Percentiles rank a stretch among this genome's conserved stretches.
Evolutionary conservation across 192 early-diverging fungal species (phyloP).

Genomic region (Lobulomyces angularis): DNA sequence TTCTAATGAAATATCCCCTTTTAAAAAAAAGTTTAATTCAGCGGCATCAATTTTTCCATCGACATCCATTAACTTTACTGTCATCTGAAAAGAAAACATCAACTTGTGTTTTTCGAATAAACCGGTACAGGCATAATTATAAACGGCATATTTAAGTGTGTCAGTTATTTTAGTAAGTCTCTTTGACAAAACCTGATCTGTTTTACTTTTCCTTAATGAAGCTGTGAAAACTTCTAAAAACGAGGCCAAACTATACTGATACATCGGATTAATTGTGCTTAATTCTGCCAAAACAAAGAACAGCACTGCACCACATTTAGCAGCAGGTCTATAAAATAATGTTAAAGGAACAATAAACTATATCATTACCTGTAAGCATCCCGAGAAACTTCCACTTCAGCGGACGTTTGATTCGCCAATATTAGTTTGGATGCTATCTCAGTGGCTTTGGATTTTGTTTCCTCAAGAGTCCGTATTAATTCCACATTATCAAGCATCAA

Average conservation of each 20-base stretch:
- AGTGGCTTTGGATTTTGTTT: conserved; percentile 48
- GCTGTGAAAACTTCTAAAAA: conserved; percentile 43
- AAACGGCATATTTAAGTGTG: conserved; percentile 47
- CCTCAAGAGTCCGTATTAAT: conserved; percentile 43
- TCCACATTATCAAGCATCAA: conserved; percentile 52
- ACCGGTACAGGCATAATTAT: conserved; percentile 51
- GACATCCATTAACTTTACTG: conserved; percentile 43
- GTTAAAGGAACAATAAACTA: too few species aligned
- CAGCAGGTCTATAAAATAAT: conserved; percentile 39
- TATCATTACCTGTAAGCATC: too few species aligned
- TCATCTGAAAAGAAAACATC: conserved; percentile 56
- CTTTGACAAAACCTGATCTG: conserved; percentile 37
- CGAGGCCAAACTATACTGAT: conserved; percentile 42
- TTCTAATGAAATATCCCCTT: conserved; percentile 49
- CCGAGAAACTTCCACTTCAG: conserved; percentile 44
- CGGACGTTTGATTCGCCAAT: conserved; percentile 48
- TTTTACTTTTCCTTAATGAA: conserved; percentile 42
- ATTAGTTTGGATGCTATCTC: conserved; percentile 48
- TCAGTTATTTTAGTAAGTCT: conserved; percentile 41
- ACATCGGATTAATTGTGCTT: conserved; percentile 53
- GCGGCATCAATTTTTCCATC: conserved; percentile 35
- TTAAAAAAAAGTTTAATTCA: conserved; percentile 50
- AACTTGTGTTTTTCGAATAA: conserved; percentile 51
- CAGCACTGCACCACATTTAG: conserved; percentile 45
- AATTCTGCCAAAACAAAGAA: conserved; percentile 49